These are phyloP conservation scores for Phlebopus sp. DNA, from an alignment of 1,284 basidiomycete species.

Conservation along the genomic window DNA sequence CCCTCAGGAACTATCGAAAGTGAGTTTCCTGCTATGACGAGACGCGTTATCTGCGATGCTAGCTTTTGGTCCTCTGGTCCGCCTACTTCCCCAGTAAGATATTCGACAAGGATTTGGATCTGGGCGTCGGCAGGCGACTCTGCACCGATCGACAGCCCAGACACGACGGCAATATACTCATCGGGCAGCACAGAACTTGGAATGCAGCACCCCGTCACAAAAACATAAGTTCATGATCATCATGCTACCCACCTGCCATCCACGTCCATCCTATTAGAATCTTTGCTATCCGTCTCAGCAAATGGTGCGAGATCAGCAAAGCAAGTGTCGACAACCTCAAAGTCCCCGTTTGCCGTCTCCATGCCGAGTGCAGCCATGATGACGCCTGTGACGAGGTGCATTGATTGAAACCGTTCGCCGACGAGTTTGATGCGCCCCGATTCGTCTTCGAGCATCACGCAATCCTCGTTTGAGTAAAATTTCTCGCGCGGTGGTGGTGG, in stretches of 20 bases:
- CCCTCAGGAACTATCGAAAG: conserved; percentile 50
- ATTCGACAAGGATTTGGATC: conserved; percentile 83
- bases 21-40: conserved; percentile 88
- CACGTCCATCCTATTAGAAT: conserved; percentile 45
- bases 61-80: conserved; percentile 59
- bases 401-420: conserved; percentile 59
- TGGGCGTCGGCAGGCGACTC: conserved; percentile 66
- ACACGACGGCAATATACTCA: conserved; percentile 81
- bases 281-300: conserved; percentile 27
- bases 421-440: conserved; percentile 88
- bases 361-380: conserved; percentile 88
- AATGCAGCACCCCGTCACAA: conserved; percentile 8
- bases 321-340: conserved; percentile 91
- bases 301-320: conserved; percentile 77
- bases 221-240: conserved; percentile 8
- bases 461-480: conserved; percentile 77
- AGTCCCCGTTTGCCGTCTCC: conserved; percentile 88
- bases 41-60: conserved; percentile 73
- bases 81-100: conserved; percentile 83
- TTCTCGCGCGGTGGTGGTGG: conserved; percentile 75
- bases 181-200: conserved; percentile 31
- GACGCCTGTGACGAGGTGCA: conserved; percentile 82
- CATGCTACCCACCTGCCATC: conserved; percentile 39
- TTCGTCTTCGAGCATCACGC: conserved; percentile 92
- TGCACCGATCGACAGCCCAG: conserved; percentile 75